Conservation (phyloP, 2,329 filamentous ascomycete genomes). For the Pseudofabraea citricarpa region DNA sequence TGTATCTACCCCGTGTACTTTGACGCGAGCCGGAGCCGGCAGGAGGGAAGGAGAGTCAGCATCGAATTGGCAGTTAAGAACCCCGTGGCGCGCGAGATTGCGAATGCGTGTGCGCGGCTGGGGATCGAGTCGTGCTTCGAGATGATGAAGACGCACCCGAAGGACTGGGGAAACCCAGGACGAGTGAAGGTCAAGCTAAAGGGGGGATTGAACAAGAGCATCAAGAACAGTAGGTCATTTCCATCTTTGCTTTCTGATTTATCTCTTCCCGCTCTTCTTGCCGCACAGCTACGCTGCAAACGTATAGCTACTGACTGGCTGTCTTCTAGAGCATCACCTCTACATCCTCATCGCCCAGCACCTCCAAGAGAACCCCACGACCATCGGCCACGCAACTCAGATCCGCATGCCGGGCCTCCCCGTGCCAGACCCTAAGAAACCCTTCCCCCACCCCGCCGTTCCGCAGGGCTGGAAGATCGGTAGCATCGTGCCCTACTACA, state of each 20-base stretch:
- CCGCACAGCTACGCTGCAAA: too few species aligned
- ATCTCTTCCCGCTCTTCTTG: too few species aligned
- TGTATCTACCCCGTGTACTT: constrained; percentile 97
- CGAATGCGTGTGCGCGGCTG: constrained; percentile 73
- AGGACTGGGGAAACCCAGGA: constrained; percentile 97
- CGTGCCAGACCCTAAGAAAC: constrained; percentile 57
- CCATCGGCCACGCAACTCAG: constrained; percentile 63
- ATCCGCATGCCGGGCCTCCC: constrained; percentile 67
- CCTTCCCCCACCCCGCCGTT: constrained; percentile 67
- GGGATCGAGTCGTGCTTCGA: constrained; percentile 75
- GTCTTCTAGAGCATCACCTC: constrained; percentile 89
- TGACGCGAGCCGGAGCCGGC: constrained; percentile 68
- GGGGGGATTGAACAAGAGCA: constrained; percentile 46
- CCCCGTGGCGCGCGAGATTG: constrained; percentile 85
- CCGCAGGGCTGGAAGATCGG: constrained; percentile 91
- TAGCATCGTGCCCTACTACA: constrained; percentile 78
- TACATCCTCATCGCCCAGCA: constrained; percentile 76
- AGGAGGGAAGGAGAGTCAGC: constrained; percentile 76
- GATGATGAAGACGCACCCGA: constrained; percentile 86
- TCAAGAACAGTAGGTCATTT: constrained; percentile 62
- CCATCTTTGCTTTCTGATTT: too few species aligned
- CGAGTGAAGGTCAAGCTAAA: constrained; percentile 76
- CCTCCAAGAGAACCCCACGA: constrained; percentile 73
- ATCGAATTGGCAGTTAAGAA: constrained; percentile 69
- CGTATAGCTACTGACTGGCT: too few species aligned